Evolutionary conservation across 352 stramenopile species (phyloP).

Genomic region (Blastocystis hominis): DNA sequence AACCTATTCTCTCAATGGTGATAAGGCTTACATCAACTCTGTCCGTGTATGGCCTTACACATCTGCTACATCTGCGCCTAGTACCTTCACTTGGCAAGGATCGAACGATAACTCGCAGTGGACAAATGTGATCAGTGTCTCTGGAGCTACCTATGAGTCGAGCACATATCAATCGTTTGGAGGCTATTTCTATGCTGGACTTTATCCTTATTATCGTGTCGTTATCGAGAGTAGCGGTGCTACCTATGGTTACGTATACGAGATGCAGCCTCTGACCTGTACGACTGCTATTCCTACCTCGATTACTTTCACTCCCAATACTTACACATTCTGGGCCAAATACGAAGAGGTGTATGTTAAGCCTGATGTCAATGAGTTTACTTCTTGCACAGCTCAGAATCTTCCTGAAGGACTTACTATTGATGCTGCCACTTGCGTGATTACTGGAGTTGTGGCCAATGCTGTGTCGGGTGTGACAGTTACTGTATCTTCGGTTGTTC

Average conservation of each 20-base stretch:
- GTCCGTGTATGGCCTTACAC: slow-evolving; percentile 24
- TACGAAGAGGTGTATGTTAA: not conserved
- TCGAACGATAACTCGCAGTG: not conserved
- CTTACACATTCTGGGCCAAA: not conserved
- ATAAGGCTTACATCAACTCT: not conserved
- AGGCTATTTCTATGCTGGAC: not conserved
- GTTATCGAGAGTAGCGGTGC: not conserved
- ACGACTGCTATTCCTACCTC: not conserved
- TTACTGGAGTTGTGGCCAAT: not conserved
- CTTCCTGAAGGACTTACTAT: not conserved
- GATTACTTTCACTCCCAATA: not conserved
- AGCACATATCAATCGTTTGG: not conserved
- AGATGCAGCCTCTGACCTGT: slow-evolving; percentile 14
- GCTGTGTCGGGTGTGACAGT: not conserved
- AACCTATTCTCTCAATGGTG: not conserved
- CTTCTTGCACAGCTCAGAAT: not conserved
- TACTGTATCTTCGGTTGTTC: not conserved
- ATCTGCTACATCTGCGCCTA: not conserved
- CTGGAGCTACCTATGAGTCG: not conserved
- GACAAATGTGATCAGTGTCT: not conserved
- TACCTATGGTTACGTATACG: not conserved
- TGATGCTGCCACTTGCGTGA: not conserved
- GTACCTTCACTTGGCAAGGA: not conserved
- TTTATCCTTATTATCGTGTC: not conserved
- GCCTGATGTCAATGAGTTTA: slow-evolving; percentile 6